These are phyloP conservation scores for Talaromyces amestolkiae DNA, from an alignment of 2,329 filamentous ascomycete species.

Conservation along the genomic window DNA sequence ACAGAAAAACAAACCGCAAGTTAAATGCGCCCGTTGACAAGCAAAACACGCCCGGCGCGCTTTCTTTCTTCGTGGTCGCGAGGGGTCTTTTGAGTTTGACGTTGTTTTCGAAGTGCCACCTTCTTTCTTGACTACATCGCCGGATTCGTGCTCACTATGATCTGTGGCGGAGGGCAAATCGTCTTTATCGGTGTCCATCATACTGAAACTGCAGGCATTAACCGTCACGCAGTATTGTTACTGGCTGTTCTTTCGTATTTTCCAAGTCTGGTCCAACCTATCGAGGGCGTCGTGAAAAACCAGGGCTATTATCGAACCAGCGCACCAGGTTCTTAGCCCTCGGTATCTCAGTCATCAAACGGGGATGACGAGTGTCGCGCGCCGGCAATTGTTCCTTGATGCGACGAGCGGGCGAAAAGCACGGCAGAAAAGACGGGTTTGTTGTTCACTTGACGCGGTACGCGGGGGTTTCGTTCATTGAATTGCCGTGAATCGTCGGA, in stretches of 20 bases:
- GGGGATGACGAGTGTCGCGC: conserved; percentile 3
- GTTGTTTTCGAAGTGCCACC: conserved; percentile 54
- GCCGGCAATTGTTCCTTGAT: neutral
- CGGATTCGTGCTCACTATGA: conserved; percentile 39
- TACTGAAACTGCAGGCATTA: neutral
- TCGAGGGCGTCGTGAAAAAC: conserved; percentile 5
- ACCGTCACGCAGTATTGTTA: neutral
- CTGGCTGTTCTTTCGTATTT: neutral
- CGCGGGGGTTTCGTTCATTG: neutral
- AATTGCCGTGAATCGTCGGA: neutral
- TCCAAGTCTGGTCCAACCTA: neutral
- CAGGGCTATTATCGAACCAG: conserved; percentile 19
- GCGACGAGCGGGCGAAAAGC: neutral
- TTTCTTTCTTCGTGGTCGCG: conserved; percentile 89
- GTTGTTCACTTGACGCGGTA: neutral
- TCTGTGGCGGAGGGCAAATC: conserved; percentile 38
- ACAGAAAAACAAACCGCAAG: conserved; percentile 68
- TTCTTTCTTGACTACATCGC: conserved; percentile 35
- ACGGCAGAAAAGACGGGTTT: neutral
- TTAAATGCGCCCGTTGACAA: conserved; percentile 94
- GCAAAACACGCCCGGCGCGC: conserved; percentile 92
- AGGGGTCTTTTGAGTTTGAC: conserved; percentile 75
- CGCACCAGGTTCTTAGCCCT: conserved; percentile 20
- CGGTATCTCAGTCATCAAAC: conserved; percentile 19
- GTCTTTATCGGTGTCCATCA: conserved; percentile 27